Evolutionary conservation across 768 basidiomycete species (phyloP).

Genomic region (Russula brevipes): DNA sequence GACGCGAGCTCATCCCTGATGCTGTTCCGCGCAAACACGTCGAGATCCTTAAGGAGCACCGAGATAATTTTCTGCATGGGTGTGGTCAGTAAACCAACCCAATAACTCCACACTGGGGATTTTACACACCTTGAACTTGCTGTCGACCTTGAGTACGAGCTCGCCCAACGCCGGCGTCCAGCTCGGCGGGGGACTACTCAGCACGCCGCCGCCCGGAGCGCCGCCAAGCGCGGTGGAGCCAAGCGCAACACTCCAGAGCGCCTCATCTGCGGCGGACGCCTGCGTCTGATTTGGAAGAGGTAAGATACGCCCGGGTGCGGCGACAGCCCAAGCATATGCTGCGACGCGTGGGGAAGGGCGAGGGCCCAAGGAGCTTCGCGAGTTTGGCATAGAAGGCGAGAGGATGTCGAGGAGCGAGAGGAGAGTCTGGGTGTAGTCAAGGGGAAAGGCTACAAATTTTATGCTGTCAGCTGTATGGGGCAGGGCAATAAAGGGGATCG

Average conservation of each 20-base stretch:
- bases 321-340: constrained; percentile 71
- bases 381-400: constrained; percentile 86
- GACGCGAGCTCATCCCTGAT: constrained; percentile 82
- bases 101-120: too few relatives aligned
- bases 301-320: constrained; percentile 83
- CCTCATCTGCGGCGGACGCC: constrained; percentile 41
- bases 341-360: constrained; percentile 65
- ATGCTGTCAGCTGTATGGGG: neutral
- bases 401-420: constrained; percentile 85
- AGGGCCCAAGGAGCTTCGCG: constrained; percentile 74
- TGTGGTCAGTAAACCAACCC: too few relatives aligned
- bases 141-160: constrained; percentile 73
- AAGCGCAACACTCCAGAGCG: constrained; percentile 65
- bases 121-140: constrained; percentile 65
- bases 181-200: constrained; percentile 49
- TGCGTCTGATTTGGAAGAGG: constrained; percentile 50
- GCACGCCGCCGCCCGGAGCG: constrained; percentile 31
- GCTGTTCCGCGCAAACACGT: constrained; percentile 69
- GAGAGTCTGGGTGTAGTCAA: constrained; percentile 87
- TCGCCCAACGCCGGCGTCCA: constrained; percentile 67
- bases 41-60: constrained; percentile 74
- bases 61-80: constrained; percentile 72
- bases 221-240: constrained; percentile 26
- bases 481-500: neutral
- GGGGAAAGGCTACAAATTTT: constrained; percentile 63